Evolutionary conservation across 1,139 yeast genomes (phyloP).

Genomic region (Suhomyces taliae): DNA sequence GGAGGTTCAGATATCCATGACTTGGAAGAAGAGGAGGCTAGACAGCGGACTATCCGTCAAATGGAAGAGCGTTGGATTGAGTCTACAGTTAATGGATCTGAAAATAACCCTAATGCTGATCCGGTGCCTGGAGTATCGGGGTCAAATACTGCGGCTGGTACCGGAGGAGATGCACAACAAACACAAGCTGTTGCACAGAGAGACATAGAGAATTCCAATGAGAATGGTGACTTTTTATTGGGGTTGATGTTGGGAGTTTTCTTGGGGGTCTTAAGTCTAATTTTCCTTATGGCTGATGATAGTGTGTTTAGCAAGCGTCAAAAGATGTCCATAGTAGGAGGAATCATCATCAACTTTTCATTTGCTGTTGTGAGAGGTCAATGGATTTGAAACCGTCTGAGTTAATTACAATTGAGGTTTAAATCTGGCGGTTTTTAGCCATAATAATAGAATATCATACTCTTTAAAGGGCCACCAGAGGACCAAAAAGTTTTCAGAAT

Average conservation of each 20-base stretch:
- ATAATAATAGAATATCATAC: too few species aligned
- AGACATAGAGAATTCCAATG: constrained; percentile 38
- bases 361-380: constrained; percentile 56
- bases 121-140: background rate
- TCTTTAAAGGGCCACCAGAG: too few species aligned
- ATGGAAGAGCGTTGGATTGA: constrained; percentile 92
- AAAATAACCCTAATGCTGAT: constrained; percentile 1
- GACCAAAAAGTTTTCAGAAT: too few species aligned
- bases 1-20: constrained; percentile 27
- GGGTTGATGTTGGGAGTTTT: constrained; percentile 66
- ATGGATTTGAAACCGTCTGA: constrained; percentile 26
- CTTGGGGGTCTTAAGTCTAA: constrained; percentile 60
- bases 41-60: constrained; percentile 49
- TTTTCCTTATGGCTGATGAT: constrained; percentile 57
- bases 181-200: constrained; percentile 22
- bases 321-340: constrained; percentile 62
- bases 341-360: constrained; percentile 56
- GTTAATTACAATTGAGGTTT: background rate
- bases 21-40: constrained; percentile 42
- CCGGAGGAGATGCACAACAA: constrained; percentile 10
- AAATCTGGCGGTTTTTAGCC: too few species aligned
- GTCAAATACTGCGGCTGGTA: constrained; percentile 1
- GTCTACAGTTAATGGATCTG: constrained; percentile 52
- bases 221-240: constrained; percentile 59
- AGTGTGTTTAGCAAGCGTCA: constrained; percentile 58